phyloP scores from a whole-genome alignment of 192 early-diverging fungal species.

The Coemansia sp. region DNA sequence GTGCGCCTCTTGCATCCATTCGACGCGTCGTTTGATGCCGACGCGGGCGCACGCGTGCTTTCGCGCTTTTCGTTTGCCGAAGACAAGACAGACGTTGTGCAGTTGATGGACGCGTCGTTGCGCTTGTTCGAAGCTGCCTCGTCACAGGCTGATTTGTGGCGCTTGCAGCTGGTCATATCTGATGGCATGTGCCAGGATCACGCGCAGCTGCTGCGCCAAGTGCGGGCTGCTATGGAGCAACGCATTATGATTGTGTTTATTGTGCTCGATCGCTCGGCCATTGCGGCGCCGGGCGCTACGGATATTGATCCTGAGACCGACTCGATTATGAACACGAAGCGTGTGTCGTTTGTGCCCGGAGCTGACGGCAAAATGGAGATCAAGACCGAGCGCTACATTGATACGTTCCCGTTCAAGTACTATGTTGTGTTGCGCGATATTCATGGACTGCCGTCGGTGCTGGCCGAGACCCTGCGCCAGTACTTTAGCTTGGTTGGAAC shows the following conservation, averaged over 20 bases:
- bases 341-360: constrained; percentile 72
- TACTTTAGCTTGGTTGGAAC: constrained; percentile 83
- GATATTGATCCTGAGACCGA: constrained; percentile 41
- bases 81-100: constrained; percentile 80
- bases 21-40: constrained; percentile 83
- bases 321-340: constrained; percentile 88
- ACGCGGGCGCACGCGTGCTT: constrained; percentile 88
- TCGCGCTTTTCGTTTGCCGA: constrained; percentile 89
- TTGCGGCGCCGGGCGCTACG: constrained; percentile 5
- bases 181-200: constrained; percentile 98
- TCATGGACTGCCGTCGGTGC: constrained; percentile 78
- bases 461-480: constrained; percentile 92
- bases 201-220: constrained; percentile 74
- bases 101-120: constrained; percentile 84
- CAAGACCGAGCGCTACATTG: constrained; percentile 80
- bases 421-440: constrained; percentile 90
- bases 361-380: constrained; percentile 60
- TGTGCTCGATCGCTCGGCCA: constrained; percentile 71
- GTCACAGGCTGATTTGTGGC: constrained; percentile 78
- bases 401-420: constrained; percentile 98
- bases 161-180: constrained; percentile 91
- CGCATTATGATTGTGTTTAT: constrained; percentile 96
- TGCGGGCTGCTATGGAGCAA: constrained; percentile 78
- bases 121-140: constrained; percentile 66
- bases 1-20: constrained; percentile 99